Base-by-base conservation (phyloP, 805 yeast genomes). In the Isabelozyma heimii region DNA sequence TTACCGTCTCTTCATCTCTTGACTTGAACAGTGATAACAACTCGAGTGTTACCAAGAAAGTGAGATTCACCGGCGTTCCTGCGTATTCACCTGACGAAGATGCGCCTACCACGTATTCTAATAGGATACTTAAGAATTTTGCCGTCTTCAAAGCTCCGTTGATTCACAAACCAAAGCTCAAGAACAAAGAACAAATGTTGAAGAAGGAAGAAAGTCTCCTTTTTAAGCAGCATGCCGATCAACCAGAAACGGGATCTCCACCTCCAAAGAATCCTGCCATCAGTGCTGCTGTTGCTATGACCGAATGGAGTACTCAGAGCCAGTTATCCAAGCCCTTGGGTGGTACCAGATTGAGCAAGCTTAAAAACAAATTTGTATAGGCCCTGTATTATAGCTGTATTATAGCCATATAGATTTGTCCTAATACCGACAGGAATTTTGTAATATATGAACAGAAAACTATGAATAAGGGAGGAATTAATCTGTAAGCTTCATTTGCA, bases 31-130 rank as follows among this genome's bases (percentile, higher is more conserved):
- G 17, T 30, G 44, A 24, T 6, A 39, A 38, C 12, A 24, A 9
- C 17, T 14, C 44, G 15, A 24, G 10, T 7, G 44, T 16, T 8
- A n/a, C 33, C 8, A 80, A 78, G 52, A 77, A 67, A 52, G 84
- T 81, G 9, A 59, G 85, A 30, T 81, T 81, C 52, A 65, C 65
- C 4, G 84, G 84, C 0, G 84, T 81, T 5, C 72, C 79, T 0
- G 77, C 72, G 45, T 81, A 78, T 48, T 57, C 73, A 2, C 80
- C 74, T 33, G 80, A 73, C 6, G 85, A 81, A 58, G 85, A 81
- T 61, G 81, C 80, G 0, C 84, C 84, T 1, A 68, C 81, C 8
- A 63, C 60, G 40, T 71, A 70, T 46, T 59, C 75, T 3, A 62
- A 62, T 46, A 59, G 62, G 17, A 66, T 74, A 12, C 52, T 74